phyloP scores from a whole-genome alignment of 768 basidiomycete genomes.

The Phylloporus sp. region DNA sequence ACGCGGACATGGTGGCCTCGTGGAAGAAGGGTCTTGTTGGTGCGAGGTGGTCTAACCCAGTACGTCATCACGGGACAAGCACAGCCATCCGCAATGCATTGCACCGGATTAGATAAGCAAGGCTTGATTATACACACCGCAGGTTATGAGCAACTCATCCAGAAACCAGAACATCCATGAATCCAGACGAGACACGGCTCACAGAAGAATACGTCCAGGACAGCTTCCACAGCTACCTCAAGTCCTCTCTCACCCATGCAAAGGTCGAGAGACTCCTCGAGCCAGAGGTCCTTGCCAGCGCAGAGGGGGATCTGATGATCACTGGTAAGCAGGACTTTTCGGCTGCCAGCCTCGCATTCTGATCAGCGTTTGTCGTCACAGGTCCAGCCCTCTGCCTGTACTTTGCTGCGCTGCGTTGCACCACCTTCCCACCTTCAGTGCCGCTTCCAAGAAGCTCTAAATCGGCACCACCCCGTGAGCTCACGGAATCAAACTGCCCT shows the following conservation, averaged over 20 bases:
- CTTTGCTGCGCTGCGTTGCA: constrained; percentile 76
- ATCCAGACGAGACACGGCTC: constrained; percentile 36
- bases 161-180: constrained; percentile 7
- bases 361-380: constrained; percentile 17
- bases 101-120: constrained; percentile 1
- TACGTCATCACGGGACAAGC: constrained; percentile 15
- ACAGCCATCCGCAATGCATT: not conserved
- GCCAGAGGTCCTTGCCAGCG: constrained; percentile 67
- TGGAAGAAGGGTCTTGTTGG: not conserved
- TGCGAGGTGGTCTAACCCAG: not conserved
- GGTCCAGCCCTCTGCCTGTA: constrained; percentile 82
- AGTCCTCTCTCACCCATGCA: constrained; percentile 73
- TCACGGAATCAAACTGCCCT: constrained; percentile 69
- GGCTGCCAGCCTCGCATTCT: not conserved
- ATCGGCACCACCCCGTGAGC: constrained; percentile 45
- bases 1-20: constrained; percentile 19
- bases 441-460: constrained; percentile 64
- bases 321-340: constrained; percentile 48
- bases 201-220: constrained; percentile 69
- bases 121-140: not conserved
- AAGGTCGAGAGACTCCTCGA: constrained; percentile 73
- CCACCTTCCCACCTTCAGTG: constrained; percentile 74
- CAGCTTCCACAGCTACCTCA: constrained; percentile 79
- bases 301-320: constrained; percentile 83
- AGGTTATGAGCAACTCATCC: not conserved